Evolutionary conservation across 108 stramenopile genomes (phyloP).

Genomic region (Cyclotella baltica): DNA sequence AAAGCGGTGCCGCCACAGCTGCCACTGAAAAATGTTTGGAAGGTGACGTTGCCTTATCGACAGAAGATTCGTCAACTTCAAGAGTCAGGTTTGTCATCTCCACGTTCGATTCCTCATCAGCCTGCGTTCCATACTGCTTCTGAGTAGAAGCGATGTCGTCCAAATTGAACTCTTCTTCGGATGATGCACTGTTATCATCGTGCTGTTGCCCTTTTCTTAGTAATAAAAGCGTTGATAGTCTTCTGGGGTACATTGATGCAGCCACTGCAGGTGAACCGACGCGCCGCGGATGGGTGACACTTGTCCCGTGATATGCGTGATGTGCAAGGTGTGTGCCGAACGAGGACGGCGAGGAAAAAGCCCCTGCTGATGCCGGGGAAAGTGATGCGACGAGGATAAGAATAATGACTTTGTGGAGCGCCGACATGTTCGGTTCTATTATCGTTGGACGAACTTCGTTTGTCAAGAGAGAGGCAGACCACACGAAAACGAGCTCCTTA

Average conservation of each 20-base stretch:
- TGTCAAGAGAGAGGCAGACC: too few relatives aligned
- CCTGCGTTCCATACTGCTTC: constrained; percentile 24
- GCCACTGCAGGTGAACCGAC: neutral
- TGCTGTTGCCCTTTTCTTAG: constrained; percentile 26
- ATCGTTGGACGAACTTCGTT: too few relatives aligned
- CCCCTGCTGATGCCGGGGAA: constrained; percentile 34
- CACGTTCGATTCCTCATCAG: constrained; percentile 30
- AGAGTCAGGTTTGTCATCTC: constrained; percentile 27
- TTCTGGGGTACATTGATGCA: neutral
- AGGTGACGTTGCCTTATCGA: neutral
- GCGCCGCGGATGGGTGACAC: constrained; percentile 13
- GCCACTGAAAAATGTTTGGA: neutral
- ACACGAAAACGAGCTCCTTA: too few relatives aligned
- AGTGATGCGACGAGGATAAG: constrained; percentile 26
- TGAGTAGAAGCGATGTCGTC: constrained; percentile 18
- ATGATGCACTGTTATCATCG: constrained; percentile 9
- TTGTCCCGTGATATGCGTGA: neutral
- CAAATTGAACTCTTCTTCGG: constrained; percentile 36
- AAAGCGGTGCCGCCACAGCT: neutral
- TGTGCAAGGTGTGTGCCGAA: constrained; percentile 3
- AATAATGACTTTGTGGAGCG: constrained; percentile 12
- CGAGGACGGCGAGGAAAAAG: constrained; percentile 17
- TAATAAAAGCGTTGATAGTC: constrained; percentile 4
- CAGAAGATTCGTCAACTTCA: constrained; percentile 12
- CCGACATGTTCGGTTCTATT: constrained; percentile 9